A percentile compares a stretch with the other conserved stretches of the same genome.
Evolutionary conservation across 2,329 filamentous ascomycete genomes (phyloP).

Genomic region (Mycosphaerella arachidis): DNA sequence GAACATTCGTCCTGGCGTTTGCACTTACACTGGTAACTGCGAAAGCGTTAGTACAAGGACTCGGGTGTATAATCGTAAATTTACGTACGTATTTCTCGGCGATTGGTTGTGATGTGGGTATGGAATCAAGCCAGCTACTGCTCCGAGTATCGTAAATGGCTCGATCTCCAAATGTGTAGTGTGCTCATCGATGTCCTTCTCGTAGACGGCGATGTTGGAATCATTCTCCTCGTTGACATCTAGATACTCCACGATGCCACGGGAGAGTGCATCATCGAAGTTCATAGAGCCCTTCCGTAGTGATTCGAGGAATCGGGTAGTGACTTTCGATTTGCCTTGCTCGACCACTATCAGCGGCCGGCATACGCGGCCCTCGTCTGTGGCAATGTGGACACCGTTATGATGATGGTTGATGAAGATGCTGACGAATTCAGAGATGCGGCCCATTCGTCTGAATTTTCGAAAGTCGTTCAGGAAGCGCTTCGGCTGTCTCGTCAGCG

Average conservation of each 20-base stretch:
- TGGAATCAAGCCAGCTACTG: conserved; percentile 91
- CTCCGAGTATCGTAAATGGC: conserved; percentile 92
- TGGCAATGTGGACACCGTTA: conserved; percentile 59
- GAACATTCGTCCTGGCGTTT: too few relatives aligned
- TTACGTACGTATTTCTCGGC: conserved; percentile 70
- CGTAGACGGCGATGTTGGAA: conserved; percentile 84
- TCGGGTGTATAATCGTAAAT: too few relatives aligned
- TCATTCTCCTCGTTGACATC: conserved; percentile 99
- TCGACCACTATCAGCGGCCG: conserved; percentile 94
- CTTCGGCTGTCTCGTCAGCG: conserved; percentile 79
- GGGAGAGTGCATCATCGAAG: conserved; percentile 89
- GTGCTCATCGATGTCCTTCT: conserved; percentile 72
- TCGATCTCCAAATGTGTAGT: conserved; percentile 97
- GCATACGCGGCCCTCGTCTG: conserved; percentile 94
- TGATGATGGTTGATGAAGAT: conserved; percentile 23
- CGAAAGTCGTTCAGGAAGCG: conserved; percentile 81
- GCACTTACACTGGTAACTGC: too few relatives aligned
- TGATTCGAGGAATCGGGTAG: conserved; percentile 69
- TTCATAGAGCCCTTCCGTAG: conserved; percentile 77
- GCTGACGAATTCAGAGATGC: conserved; percentile 88
- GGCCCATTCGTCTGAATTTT: conserved; percentile 78
- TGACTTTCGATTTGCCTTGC: conserved; percentile 76
- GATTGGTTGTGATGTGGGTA: conserved; percentile 99
- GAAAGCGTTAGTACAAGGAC: too few relatives aligned
- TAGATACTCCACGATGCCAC: conserved; percentile 90